Percentiles rank a stretch among this genome's conserved stretches.
These are phyloP conservation scores for Salix koriyanagi DNA, from an alignment of 345 rosid species.

Conservation along the genomic window DNA sequence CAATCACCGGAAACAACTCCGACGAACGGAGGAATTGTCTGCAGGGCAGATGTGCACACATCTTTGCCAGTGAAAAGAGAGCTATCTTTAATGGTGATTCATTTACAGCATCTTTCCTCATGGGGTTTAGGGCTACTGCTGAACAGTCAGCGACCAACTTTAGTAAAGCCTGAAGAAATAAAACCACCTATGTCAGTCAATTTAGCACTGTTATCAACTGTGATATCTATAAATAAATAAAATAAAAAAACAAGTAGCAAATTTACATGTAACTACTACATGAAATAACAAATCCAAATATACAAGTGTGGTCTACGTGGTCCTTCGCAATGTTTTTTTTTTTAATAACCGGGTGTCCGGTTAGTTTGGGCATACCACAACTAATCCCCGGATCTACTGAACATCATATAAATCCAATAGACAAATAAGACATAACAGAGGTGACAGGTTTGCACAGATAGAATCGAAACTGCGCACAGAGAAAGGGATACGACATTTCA, in stretches of 20 bases:
- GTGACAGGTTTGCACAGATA: no score
- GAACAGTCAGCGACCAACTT: slow-evolving; percentile 75
- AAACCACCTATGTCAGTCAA: neutral
- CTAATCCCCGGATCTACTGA: rapidly evolving
- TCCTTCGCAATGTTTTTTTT: no score
- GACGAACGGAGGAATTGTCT: slow-evolving; percentile 64
- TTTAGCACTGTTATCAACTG: no score
- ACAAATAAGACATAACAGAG: rapidly evolving
- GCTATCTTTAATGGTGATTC: slow-evolving; percentile 92
- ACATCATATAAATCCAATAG: rapidly evolving
- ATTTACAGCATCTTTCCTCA: slow-evolving; percentile 55
- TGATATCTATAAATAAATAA: no score
- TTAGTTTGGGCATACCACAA: rapidly evolving
- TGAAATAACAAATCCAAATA: no score
- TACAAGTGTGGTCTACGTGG: no score
- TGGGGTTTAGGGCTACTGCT: slow-evolving; percentile 61
- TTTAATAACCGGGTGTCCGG: no score
- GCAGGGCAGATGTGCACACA: slow-evolving; percentile 81
- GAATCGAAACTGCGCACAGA: no score
- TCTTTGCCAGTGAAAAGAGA: slow-evolving; percentile 87
- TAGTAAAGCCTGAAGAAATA: slow-evolving; percentile 58
- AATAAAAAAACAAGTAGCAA: no score
- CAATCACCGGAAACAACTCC: slow-evolving; percentile 67
- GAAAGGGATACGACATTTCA: no score
- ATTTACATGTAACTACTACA: no score